Evolutionary conservation across 179 eudicot species (phyloP), one percentile per base, ranked within the genome.

Genomic region (Beta lomatogona): DNA sequence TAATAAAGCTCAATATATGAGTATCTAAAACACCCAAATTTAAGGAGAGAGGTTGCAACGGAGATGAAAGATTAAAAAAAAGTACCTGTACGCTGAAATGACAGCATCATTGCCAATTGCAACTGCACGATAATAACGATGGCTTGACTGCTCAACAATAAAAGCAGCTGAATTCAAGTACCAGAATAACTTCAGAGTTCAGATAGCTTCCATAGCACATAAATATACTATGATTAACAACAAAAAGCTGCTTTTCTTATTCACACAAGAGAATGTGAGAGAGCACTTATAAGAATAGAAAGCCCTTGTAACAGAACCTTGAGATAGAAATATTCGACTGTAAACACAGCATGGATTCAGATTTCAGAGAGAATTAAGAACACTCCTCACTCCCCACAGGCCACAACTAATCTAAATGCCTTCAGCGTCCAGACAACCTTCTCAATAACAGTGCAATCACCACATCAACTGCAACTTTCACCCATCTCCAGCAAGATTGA

Each of bases 81-180:
- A 55, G 76, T 74, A 94, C 99, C 99, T 92, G 92, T 88, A 94
- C 15, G 98, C 99, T 73, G 99, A 95, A 85, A 95, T 91, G 76
- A 91, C 99, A 76, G 99, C 95, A 87, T 94, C 97, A 73, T 83
- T 89, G 85, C 97, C 98, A 73, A 94, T 85, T 58, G 94, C 86
- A 83, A 95, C 89, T 80, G 98, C 97, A 83, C 94, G 87, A 77
- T 88, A 95, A 85, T 95, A 95, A 64, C 88, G 96, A 61, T 92
- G 94, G 85, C 94, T 95, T 86, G 98, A 94, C 99, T 94, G 99
- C 95, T 91, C 96, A 94, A 95, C 90, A 94, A 92, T 84, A 92
- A 92, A 95, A 94, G 89, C 91, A 95, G 96, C 93, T 91, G 93
- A 89, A 92, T 90, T 95, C 94, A 91, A 90, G 89, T 86, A 92